Evolutionary conservation across 73 alveolate species (phyloP).

Genomic region (Paramecium tetraurelia): DNA sequence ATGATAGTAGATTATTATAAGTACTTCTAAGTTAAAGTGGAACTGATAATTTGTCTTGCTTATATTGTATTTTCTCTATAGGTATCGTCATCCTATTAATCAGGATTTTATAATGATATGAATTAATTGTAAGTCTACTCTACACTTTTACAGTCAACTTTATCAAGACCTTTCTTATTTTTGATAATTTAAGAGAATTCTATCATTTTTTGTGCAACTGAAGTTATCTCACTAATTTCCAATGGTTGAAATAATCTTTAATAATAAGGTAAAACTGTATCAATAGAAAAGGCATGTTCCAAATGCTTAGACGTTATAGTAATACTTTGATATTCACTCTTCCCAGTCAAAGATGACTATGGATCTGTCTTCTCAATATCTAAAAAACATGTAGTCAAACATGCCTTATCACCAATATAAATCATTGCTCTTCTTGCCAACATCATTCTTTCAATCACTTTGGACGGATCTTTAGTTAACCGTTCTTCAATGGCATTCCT

Average conservation of each 20-base stretch:
- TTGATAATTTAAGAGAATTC: not conserved
- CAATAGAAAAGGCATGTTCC: constrained; percentile 17
- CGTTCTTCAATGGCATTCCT: not conserved
- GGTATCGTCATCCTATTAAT: not conserved
- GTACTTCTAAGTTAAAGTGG: not conserved
- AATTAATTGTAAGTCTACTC: not conserved
- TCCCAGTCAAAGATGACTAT: not conserved
- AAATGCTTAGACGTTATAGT: not conserved
- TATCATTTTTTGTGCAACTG: not conserved
- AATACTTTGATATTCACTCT: constrained; percentile 12
- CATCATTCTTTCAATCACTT: not conserved
- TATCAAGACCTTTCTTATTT: not conserved
- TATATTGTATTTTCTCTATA: not conserved
- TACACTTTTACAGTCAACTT: not conserved
- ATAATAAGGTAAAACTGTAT: not conserved
- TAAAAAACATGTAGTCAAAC: not conserved
- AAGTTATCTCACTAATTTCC: not conserved
- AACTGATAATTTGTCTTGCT: not conserved
- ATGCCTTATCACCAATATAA: not conserved
- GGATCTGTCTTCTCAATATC: not conserved
- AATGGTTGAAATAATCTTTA: not conserved
- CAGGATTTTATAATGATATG: not conserved
- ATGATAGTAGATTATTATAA: not conserved
- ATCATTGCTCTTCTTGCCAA: not conserved
- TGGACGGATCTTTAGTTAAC: not conserved